phyloP scores from a whole-genome alignment of 2,329 filamentous ascomycete species.

The Alternaria sp. region DNA sequence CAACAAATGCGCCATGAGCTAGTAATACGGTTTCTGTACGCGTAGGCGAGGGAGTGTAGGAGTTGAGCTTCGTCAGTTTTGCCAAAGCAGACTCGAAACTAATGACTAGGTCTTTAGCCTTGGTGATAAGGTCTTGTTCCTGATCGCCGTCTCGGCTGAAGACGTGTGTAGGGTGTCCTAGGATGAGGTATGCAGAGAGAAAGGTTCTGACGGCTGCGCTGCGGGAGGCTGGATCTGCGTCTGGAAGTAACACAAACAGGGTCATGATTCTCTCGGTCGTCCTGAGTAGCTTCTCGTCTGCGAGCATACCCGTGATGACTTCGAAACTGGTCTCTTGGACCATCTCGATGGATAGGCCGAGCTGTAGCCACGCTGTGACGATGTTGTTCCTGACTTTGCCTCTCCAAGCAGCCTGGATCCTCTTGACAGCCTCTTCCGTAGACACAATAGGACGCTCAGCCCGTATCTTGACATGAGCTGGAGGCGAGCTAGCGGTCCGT shows the following conservation, averaged over 20 bases:
- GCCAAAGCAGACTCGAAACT: constrained; percentile 78
- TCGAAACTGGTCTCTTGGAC: constrained; percentile 77
- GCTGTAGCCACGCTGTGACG: constrained; percentile 70
- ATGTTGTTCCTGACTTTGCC: constrained; percentile 64
- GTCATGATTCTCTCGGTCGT: constrained; percentile 72
- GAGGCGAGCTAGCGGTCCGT: constrained; percentile 64
- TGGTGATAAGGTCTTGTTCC: constrained; percentile 76
- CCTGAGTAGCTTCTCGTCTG: constrained; percentile 70
- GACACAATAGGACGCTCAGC: constrained; percentile 55
- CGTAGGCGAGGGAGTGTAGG: constrained; percentile 70
- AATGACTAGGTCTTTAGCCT: constrained; percentile 78
- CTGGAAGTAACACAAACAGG: constrained; percentile 69
- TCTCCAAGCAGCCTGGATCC: constrained; percentile 77
- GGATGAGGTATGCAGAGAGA: constrained; percentile 79
- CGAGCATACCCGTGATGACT: constrained; percentile 73
- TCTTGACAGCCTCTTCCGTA: constrained; percentile 68
- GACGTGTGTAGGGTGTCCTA: constrained; percentile 80
- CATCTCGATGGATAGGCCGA: constrained; percentile 74
- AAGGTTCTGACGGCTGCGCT: constrained; percentile 77
- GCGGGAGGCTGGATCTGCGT: constrained; percentile 68
- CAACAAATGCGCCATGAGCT: constrained; percentile 76
- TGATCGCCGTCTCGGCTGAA: constrained; percentile 76
- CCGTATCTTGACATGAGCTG: constrained; percentile 53
- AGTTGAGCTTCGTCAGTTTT: constrained; percentile 70
- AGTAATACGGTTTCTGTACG: constrained; percentile 71